These are phyloP conservation scores for Sisymbrium irio DNA, from an alignment of 345 rosid species.

Conservation along the genomic window DNA sequence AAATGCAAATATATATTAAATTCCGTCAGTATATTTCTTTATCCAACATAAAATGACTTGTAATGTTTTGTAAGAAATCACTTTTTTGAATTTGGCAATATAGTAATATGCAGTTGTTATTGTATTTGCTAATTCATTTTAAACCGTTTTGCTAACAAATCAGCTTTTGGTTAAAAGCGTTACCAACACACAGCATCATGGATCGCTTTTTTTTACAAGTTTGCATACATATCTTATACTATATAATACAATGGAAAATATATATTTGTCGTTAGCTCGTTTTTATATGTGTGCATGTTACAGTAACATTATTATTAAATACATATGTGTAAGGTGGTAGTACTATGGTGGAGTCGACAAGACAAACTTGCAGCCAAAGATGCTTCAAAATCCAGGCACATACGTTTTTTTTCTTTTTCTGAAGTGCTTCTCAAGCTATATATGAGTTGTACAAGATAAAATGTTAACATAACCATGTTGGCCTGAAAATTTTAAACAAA, in stretches of 20 bases:
- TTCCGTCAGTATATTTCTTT: background rate
- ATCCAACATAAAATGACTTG: too few relatives aligned
- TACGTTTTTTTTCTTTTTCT: too few relatives aligned
- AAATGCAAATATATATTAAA: too few relatives aligned
- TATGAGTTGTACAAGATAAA: background rate
- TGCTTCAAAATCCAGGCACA: conserved; percentile 1
- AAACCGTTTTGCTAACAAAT: background rate
- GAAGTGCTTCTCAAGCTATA: conserved; percentile 1
- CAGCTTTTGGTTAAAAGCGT: too few relatives aligned
- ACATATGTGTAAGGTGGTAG: background rate
- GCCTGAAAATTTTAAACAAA: background rate
- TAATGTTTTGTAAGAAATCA: too few relatives aligned
- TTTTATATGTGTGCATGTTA: background rate
- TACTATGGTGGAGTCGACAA: background rate
- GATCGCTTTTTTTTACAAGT: too few relatives aligned
- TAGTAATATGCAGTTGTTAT: background rate
- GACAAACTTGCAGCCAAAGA: background rate
- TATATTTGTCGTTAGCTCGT: background rate
- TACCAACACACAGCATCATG: too few relatives aligned
- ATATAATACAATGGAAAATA: too few relatives aligned
- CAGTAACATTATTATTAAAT: background rate
- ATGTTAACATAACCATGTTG: background rate
- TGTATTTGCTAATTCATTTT: background rate
- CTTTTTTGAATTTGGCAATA: too few relatives aligned
- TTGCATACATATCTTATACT: too few relatives aligned